Evolutionary conservation across 2,329 filamentous ascomycete species (phyloP).

Genomic region (Chalaropsis ovoidea): DNA sequence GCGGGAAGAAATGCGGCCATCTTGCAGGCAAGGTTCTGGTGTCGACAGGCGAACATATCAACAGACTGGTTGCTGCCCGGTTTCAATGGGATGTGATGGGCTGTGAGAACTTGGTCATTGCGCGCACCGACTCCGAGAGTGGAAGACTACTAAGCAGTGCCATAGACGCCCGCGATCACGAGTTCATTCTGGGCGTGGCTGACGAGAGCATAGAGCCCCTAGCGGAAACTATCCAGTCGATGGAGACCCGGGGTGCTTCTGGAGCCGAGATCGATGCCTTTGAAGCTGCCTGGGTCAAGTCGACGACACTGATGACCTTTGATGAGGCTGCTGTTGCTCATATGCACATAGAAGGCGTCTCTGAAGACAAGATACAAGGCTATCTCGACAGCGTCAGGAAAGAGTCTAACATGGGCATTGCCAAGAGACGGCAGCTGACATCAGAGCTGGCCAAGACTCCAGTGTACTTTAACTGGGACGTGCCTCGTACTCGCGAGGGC

Average conservation of each 20-base stretch:
- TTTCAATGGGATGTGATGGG: conserved; percentile 99
- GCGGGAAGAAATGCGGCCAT: conserved; percentile 97
- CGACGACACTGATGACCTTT: conserved; percentile 75
- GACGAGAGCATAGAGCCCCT: conserved; percentile 66
- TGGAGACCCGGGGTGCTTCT: conserved; percentile 71
- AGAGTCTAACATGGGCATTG: conserved; percentile 66
- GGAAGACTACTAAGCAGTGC: conserved; percentile 82
- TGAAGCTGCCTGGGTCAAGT: conserved; percentile 81
- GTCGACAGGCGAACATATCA: conserved; percentile 90
- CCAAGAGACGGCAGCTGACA: conserved; percentile 64
- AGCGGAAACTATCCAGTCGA: conserved; percentile 77
- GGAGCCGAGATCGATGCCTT: conserved; percentile 75
- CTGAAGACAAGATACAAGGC: conserved; percentile 52
- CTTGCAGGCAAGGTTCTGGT: conserved; percentile 93
- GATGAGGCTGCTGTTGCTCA: conserved; percentile 80
- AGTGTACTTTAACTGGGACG: conserved; percentile 80
- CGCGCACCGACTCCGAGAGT: conserved; percentile 89
- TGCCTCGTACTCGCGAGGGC: conserved; percentile 84
- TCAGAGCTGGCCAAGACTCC: conserved; percentile 54
- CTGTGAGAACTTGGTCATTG: conserved; percentile 85
- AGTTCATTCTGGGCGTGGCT: conserved; percentile 84
- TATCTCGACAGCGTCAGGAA: conserved; percentile 54
- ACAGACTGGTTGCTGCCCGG: conserved; percentile 77
- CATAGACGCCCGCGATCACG: conserved; percentile 88
- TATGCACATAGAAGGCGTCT: conserved; percentile 54